Evolutionary conservation across 2,329 filamentous ascomycete species (phyloP), one percentile per base, ranked within the genome.

Genomic region (Emergomyces africanus): DNA sequence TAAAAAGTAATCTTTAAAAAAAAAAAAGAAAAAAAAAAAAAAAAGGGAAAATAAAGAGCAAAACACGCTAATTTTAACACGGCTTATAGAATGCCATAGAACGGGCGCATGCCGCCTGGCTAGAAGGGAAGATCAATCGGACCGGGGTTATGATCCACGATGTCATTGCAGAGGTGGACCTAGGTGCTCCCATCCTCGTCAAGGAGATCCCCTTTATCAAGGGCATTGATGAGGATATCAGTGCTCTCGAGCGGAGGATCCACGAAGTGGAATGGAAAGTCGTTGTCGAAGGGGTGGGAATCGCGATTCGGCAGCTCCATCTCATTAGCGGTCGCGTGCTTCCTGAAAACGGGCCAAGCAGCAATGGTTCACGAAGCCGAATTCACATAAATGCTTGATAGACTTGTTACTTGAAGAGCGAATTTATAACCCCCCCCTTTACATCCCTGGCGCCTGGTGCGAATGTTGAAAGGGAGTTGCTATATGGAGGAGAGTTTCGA

Each of bases 111-210:
- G 79, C 82, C 53, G 89, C 89, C 60, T 90, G 88, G 69, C 73
- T 84, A 69, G 81, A 80, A 63, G 81, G 89, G 10, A 81, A 85
- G 66, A 80, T 87, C 64, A 80, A 81, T 64, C 81, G 79, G 64
- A 90, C 83, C 0, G 90, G 91, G 0, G 85, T 95, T 58, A 96
- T 95, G 91, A 84, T 90, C 18, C 90, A 96, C 74, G 86, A 91
- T 72, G 90, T 95, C 53, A 85, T 88, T 62, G 78, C 76, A 9
- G 83, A 92, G 70, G 89, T 96, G 58, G 90, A 96, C 75, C 81
- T 86, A 67, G 90, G 90, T 2, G 78, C 81, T 63, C 85, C 88
- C 10, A 86, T 95, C 65, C 68, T 91, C 61, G 81, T 85, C 1
- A 72, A 79, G 63, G 86, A 91, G 72, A 82, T 96, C 28, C 78